Evolutionary conservation across 768 basidiomycete species (phyloP), one percentile per base, ranked within the genome.

Genomic region (Erythrobasidium yunnanense): DNA sequence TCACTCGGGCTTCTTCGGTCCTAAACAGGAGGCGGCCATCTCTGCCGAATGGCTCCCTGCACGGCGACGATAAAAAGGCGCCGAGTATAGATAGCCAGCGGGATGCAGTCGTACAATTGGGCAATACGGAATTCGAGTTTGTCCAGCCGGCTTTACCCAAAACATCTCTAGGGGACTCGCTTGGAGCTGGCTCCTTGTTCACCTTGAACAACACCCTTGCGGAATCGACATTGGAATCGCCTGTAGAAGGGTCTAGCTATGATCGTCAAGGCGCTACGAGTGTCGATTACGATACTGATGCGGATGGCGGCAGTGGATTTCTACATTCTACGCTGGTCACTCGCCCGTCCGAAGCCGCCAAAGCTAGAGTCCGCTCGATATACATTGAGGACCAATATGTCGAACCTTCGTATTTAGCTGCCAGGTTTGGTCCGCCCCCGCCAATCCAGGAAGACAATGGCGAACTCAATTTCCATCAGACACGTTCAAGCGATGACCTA

Each of bases 201-300:
- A n/a, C n/a, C n/a, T n/a, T n/a, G n/a, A n/a, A n/a, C n/a, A n/a
- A n/a, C n/a, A n/a, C n/a, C n/a, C n/a, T n/a, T n/a, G n/a, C n/a
- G n/a, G n/a, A n/a, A n/a, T n/a, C n/a, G n/a, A n/a, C n/a, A n/a
- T n/a, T n/a, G n/a, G n/a, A n/a, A n/a, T n/a, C n/a, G n/a, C n/a
- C n/a, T n/a, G n/a, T n/a, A n/a, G n/a, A 42, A 6, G 34, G 20
- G 4, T 17, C 42, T 8, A 45, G 45, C 15, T 20, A 55, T 5
- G 68, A 63, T 7, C 53, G 33, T 38, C 55, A 45, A 45, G 71
- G 69, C 27, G 72, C 70, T n/a, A n/a, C n/a, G n/a, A n/a, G n/a
- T n/a, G n/a, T n/a, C n/a, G n/a, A n/a, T n/a, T n/a, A n/a, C 27
- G 75, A 75, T 29, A 69, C 70, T 17, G 71, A 71, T 42, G 67